Conservation (phyloP, 106 monocot genomes). For the Acorus calamus region DNA sequence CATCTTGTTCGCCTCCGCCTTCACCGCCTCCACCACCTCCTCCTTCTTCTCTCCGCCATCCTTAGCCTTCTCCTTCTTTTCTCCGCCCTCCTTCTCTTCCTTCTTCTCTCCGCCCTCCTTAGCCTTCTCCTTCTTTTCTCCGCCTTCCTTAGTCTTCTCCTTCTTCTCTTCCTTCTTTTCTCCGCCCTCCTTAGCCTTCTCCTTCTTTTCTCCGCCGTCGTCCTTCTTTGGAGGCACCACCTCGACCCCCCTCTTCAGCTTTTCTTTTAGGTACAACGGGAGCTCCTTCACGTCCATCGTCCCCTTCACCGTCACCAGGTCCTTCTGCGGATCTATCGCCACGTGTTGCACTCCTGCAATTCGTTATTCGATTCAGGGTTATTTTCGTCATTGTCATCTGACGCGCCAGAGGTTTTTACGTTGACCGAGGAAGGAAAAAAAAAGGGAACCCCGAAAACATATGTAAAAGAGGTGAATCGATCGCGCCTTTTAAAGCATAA, state of each 20-base stretch:
- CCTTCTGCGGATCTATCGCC: slow-evolving; percentile 32
- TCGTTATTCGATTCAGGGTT: neutral
- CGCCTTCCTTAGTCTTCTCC: slow-evolving; percentile 13
- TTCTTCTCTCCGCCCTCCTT: neutral
- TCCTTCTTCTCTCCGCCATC: slow-evolving; percentile 1
- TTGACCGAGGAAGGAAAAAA: no score
- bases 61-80: slow-evolving; percentile 1
- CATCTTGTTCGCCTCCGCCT: slow-evolving; percentile 34
- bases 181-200: slow-evolving; percentile 5
- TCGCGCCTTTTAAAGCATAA: no score
- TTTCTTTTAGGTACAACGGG: slow-evolving; percentile 18
- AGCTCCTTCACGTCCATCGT: slow-evolving; percentile 55
- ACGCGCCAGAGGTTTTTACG: neutral
- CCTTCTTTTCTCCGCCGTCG: slow-evolving; percentile 15
- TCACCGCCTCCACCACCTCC: slow-evolving; percentile 4
- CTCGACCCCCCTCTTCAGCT: slow-evolving; percentile 44
- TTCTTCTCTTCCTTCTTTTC: slow-evolving; percentile 19
- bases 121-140: neutral
- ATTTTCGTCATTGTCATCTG: neutral
- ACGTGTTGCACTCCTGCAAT: slow-evolving; percentile 57
- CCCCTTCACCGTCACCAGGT: slow-evolving; percentile 60
- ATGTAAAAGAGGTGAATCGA: no score
- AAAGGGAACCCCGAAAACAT: no score
- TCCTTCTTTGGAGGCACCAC: slow-evolving; percentile 32
- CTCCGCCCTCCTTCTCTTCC: no score